These are phyloP conservation scores for Solanum microdontum DNA, from an alignment of 257 asterid genomes.

Conservation along the genomic window DNA sequence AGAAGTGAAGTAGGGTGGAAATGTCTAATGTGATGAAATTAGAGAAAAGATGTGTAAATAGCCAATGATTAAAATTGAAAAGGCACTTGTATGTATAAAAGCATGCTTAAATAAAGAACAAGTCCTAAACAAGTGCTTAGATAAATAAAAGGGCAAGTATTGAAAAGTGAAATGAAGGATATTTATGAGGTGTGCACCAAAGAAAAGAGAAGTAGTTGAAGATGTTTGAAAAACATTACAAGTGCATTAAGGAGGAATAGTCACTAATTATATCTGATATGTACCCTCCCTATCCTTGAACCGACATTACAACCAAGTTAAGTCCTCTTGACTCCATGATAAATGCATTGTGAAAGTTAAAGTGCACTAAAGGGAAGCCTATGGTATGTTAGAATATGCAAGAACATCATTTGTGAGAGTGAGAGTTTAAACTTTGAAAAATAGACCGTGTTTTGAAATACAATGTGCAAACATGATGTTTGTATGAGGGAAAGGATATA, in stretches of 20 bases:
- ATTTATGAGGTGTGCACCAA: not conserved
- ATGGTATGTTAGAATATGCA: not conserved
- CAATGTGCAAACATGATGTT: not conserved
- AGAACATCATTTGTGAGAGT: not conserved
- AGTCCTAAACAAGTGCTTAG: not conserved
- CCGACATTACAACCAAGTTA: not conserved
- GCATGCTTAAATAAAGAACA: too few species aligned
- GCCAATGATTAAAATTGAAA: too few species aligned
- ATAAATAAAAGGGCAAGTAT: not conserved
- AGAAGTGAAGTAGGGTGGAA: too few species aligned
- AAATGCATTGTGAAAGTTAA: not conserved
- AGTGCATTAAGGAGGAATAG: not conserved
- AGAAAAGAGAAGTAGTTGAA: not conserved
- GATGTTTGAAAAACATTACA: not conserved
- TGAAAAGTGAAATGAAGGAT: not conserved
- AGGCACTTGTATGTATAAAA: too few species aligned
- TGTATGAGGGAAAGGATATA: not conserved
- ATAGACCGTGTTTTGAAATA: not conserved
- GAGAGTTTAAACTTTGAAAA: not conserved
- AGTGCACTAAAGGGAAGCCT: not conserved
- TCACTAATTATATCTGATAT: not conserved
- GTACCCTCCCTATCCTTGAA: not conserved
- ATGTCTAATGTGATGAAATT: too few species aligned
- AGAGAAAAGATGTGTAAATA: too few species aligned
- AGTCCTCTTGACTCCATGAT: not conserved